Conservation (phyloP, 2,329 filamentous ascomycete genomes). For the Fusarium buxicola region DNA sequence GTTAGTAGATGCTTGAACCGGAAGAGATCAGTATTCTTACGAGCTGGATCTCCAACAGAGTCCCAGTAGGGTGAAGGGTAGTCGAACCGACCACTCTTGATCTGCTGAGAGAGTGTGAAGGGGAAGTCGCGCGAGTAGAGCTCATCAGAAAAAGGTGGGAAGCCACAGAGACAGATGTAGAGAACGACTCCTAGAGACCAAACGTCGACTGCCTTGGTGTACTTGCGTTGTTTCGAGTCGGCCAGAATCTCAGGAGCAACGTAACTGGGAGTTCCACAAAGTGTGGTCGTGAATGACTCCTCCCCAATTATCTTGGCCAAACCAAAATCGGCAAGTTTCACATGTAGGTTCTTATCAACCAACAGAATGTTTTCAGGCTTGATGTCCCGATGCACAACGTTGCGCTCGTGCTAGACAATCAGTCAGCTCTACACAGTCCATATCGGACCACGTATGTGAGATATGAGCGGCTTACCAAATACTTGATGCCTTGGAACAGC, state of each 20-base stretch:
- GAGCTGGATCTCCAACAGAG: slow-evolving; percentile 72
- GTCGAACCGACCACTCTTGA: slow-evolving; percentile 88
- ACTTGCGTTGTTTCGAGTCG: slow-evolving; percentile 82
- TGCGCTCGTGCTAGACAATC: slow-evolving; percentile 82
- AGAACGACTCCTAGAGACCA: slow-evolving; percentile 98
- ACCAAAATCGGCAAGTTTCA: slow-evolving; percentile 96
- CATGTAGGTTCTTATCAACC: slow-evolving; percentile 82
- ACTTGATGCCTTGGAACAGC: slow-evolving; percentile 93
- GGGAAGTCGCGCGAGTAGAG: slow-evolving; percentile 84
- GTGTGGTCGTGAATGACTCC: slow-evolving; percentile 95
- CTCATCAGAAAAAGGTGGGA: slow-evolving; percentile 97
- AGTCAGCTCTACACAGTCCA: slow-evolving; percentile 10
- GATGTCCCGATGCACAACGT: slow-evolving; percentile 97
- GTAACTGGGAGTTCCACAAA: slow-evolving; percentile 97
- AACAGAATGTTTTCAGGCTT: slow-evolving; percentile 97
- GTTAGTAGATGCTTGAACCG: slow-evolving; percentile 7
- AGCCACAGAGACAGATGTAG: slow-evolving; percentile 97
- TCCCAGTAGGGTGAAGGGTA: slow-evolving; percentile 96
- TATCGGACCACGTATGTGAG: not conserved
- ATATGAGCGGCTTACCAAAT: slow-evolving; percentile 74
- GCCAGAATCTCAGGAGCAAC: slow-evolving; percentile 96
- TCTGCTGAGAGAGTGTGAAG: slow-evolving; percentile 90
- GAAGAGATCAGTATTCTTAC: slow-evolving; percentile 52
- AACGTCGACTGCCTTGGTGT: slow-evolving; percentile 94
- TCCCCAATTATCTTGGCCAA: slow-evolving; percentile 98